Conservation (phyloP, 2,329 filamentous ascomycete species). For the Sporothrix globosa region DNA sequence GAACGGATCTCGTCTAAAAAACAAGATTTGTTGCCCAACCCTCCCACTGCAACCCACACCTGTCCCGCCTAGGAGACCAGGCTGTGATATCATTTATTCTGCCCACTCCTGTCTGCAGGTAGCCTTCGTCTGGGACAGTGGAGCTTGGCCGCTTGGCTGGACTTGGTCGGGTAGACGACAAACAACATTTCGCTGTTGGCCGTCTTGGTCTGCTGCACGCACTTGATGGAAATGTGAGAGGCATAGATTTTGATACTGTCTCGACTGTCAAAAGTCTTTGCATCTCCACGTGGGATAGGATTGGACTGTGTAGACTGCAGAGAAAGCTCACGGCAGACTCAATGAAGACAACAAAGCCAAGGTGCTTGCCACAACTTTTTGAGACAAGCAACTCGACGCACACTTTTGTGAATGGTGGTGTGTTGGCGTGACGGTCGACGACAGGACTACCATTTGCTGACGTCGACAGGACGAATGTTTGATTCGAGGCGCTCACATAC, state of each 20-base stretch:
- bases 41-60: constrained; percentile 13
- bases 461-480: neutral
- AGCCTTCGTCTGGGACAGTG: neutral
- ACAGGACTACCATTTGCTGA: neutral
- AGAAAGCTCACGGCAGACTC: neutral
- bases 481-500: neutral
- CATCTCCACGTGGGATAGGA: neutral
- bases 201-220: neutral
- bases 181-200: too few relatives aligned
- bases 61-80: neutral
- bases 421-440: neutral
- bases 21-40: constrained; percentile 16
- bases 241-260: neutral
- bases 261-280: neutral
- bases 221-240: neutral
- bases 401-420: neutral
- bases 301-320: constrained; percentile 16
- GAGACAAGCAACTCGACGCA: neutral
- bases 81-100: constrained; percentile 22
- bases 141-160: neutral
- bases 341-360: neutral
- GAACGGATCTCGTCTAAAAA: neutral
- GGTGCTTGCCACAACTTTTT: neutral
- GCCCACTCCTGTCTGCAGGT: constrained; percentile 8
- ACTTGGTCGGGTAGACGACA: too few relatives aligned